Evolutionary conservation across 2,329 filamentous ascomycete species (phyloP).

Genomic region (Periconia macrospinosa): DNA sequence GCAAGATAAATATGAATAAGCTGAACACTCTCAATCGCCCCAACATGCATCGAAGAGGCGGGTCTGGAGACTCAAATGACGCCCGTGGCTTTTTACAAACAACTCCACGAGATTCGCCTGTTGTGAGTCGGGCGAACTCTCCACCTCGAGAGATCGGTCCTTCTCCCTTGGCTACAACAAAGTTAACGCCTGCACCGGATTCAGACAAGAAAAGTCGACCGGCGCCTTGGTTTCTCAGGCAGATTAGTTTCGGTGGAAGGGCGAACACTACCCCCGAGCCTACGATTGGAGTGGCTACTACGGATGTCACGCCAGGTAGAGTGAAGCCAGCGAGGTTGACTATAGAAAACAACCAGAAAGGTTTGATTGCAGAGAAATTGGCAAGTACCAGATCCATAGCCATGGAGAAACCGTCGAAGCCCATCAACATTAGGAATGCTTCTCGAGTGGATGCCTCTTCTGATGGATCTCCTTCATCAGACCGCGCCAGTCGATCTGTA

Average conservation of each 20-base stretch:
- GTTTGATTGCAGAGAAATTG: conserved; percentile 39
- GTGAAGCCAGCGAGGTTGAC: conserved; percentile 39
- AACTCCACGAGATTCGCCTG: conserved; percentile 30
- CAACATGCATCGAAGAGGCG: conserved; percentile 21
- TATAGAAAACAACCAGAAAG: conserved; percentile 40
- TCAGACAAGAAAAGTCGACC: conserved; percentile 23
- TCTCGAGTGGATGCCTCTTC: conserved; percentile 28
- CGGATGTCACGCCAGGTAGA: conserved; percentile 34
- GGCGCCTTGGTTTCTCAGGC: conserved; percentile 39
- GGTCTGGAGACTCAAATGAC: conserved; percentile 29
- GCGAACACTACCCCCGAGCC: conserved; percentile 28
- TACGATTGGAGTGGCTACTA: conserved; percentile 32
- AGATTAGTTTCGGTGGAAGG: conserved; percentile 44
- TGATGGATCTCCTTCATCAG: conserved; percentile 28
- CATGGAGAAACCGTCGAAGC: conserved; percentile 38
- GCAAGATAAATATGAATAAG: conserved; percentile 23
- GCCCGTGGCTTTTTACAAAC: conserved; percentile 16
- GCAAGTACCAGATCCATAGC: conserved; percentile 35
- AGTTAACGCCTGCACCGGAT: conserved; percentile 8
- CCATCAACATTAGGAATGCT: conserved; percentile 39
- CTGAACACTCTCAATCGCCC: conserved; percentile 14
- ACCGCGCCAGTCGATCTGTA: conserved; percentile 29
- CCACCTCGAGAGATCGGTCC: conserved; percentile 28
- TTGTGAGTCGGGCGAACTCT: conserved; percentile 31
- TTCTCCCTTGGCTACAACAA: conserved; percentile 10